A percentile compares a stretch with the other conserved stretches of the same genome.
These are phyloP conservation scores for Globisporangium cystogenes DNA, from an alignment of 352 stramenopile species.

Conservation along the genomic window DNA sequence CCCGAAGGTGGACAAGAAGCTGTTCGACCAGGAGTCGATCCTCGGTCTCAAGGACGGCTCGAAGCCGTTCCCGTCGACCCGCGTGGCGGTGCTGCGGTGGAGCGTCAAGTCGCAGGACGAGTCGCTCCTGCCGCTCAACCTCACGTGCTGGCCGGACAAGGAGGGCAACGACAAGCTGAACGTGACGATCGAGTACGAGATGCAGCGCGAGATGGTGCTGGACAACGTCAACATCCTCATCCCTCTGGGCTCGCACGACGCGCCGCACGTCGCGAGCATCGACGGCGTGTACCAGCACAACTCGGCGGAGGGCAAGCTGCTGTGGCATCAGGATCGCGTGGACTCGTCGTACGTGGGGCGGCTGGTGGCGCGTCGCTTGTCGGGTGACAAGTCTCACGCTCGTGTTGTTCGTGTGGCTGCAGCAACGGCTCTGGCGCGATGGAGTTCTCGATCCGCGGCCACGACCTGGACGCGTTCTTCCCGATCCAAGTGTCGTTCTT, in stretches of 20 bases:
- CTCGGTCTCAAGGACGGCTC: constrained; percentile 74
- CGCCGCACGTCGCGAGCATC: constrained; percentile 65
- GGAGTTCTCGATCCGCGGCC: constrained; percentile 78
- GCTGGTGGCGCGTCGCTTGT: too few relatives aligned
- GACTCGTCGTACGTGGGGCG: constrained; percentile 52
- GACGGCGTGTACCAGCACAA: constrained; percentile 88
- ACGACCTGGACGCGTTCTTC: constrained; percentile 83
- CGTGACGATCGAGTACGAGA: constrained; percentile 85
- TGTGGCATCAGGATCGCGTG: constrained; percentile 84
- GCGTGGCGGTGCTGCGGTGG: constrained; percentile 80
- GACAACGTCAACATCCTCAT: constrained; percentile 87
- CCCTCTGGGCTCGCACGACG: constrained; percentile 63
- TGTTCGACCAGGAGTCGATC: constrained; percentile 80
- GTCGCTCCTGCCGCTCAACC: constrained; percentile 78
- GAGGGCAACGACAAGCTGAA: constrained; percentile 84
- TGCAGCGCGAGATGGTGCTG: constrained; percentile 85
- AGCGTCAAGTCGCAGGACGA: constrained; percentile 86
- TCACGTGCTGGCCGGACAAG: constrained; percentile 86
- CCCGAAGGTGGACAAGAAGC: constrained; percentile 84
- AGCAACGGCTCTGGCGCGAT: constrained; percentile 81
- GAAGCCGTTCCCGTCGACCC: constrained; percentile 79
- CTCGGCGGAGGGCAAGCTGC: constrained; percentile 48
- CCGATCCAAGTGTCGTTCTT: constrained; percentile 87
- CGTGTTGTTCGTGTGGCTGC: constrained; percentile 5
- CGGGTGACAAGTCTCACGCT: too few relatives aligned